Base-by-base conservation (phyloP, 108 stramenopile genomes). In the Heterococcus sp. region DNA sequence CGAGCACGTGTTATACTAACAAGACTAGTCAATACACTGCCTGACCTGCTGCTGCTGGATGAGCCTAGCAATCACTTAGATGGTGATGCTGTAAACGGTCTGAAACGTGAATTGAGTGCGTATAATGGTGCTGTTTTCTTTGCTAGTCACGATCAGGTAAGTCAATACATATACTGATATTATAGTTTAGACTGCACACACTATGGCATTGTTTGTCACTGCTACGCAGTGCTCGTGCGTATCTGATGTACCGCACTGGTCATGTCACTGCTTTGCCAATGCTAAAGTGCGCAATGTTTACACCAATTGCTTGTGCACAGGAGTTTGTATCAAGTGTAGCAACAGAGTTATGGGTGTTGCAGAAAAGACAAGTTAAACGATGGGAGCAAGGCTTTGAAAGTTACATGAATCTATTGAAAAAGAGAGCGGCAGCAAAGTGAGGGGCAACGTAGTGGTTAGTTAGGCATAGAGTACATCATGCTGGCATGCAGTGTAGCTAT, bases 71-170 rank as follows among this genome's bases (percentile, higher is more conserved):
- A 92, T 77, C 93, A 93, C 76, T 86, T 94, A 68, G 98, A 99
- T 85, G 69, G 97, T 8, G 95, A 96, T 71, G 95, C 94, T 3
- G 94, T 99, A 0, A 70, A 95, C 2, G 97, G 96, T 96, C 84
- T 99, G 46, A 58, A 58, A 21, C 46, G 46, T 8, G 46, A 58
- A 21, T 21, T 58, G 14, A 58, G 21, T 8, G 8, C 46, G 21
- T 58, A 58, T 21, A 58, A 8, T 8, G 46, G 46, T 21, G 46
- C 46, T 21, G 46, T 58, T 8, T 14, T 58, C 14, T 58, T 58
- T 58, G 46, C 46, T 21, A 58, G 46, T 21, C 46, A 58, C 46
- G 46, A 58, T 21, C 46, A 58, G 46, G 46, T 21, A 58, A 58
- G 46, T 8, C 8, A 8, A 8, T 58, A 21, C 14, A 21, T 21